Conservation (phyloP, 306 rosid species). For the Vigna reflexopilosa region DNA sequence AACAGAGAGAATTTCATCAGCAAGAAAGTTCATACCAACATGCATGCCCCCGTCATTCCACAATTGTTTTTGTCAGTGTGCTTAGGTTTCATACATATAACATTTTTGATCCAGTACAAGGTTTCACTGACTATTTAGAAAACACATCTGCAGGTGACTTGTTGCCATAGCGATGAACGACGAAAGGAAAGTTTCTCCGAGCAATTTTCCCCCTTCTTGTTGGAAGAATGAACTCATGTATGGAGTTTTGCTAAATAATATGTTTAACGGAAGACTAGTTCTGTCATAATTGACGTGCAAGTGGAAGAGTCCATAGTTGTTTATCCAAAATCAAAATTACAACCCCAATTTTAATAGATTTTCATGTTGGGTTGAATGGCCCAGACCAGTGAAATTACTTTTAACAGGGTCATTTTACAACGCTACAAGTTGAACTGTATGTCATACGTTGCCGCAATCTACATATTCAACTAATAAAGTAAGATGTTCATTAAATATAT, state of each 20-base stretch:
- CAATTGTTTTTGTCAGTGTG: background rate
- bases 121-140: slow-evolving; percentile 32
- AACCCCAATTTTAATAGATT: slow-evolving; percentile 4
- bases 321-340: slow-evolving; percentile 22
- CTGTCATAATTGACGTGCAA: background rate
- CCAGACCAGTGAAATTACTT: background rate
- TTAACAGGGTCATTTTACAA: background rate
- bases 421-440: background rate
- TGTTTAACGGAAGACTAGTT: slow-evolving; percentile 26
- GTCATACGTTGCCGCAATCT: background rate
- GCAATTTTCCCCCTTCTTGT: slow-evolving; percentile 38
- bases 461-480: background rate
- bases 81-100: background rate
- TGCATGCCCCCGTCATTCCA: no score
- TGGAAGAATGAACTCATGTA: slow-evolving; percentile 41
- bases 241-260: slow-evolving; percentile 41
- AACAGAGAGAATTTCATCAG: no score
- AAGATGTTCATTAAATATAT: background rate
- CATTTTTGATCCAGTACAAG: slow-evolving; percentile 2
- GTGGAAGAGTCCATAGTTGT: slow-evolving; percentile 29
- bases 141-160: slow-evolving; percentile 51
- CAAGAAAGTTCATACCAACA: no score
- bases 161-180: slow-evolving; percentile 49
- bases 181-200: slow-evolving; percentile 44
- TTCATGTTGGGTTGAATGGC: slow-evolving; percentile 41